These are phyloP conservation scores for Emydomyces testavorans DNA, from an alignment of 2,329 filamentous ascomycete species.

Conservation along the genomic window DNA sequence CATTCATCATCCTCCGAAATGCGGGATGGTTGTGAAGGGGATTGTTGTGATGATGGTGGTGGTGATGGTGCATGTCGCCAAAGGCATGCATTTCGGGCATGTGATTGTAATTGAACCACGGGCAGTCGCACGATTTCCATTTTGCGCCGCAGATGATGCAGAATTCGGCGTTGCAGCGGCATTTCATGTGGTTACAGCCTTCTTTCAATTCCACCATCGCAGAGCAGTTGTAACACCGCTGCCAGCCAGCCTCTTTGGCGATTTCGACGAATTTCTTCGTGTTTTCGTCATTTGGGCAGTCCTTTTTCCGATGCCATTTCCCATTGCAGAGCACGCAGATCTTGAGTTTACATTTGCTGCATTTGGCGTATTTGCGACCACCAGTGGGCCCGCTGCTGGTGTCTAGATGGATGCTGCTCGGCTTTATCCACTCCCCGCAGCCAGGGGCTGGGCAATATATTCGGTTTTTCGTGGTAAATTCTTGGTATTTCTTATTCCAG, in stretches of 20 bases:
- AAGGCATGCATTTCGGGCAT: no score
- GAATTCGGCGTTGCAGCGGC: slow-evolving; percentile 71
- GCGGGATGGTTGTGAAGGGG: no score
- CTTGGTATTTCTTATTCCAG: slow-evolving; percentile 72
- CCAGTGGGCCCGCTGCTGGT: slow-evolving; percentile 33
- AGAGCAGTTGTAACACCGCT: slow-evolving; percentile 66
- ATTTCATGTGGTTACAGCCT: slow-evolving; percentile 81
- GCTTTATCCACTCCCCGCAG: slow-evolving; percentile 72
- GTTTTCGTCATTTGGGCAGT: slow-evolving; percentile 51
- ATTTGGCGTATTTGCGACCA: slow-evolving; percentile 56
- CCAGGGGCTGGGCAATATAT: slow-evolving; percentile 63
- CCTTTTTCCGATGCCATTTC: slow-evolving; percentile 57
- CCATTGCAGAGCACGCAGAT: slow-evolving; percentile 64
- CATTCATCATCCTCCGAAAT: no score
- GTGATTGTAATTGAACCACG: slow-evolving; percentile 57
- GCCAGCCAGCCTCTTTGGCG: slow-evolving; percentile 62
- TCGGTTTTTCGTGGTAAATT: slow-evolving; percentile 61
- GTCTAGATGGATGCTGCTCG: slow-evolving; percentile 52
- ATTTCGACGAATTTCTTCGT: slow-evolving; percentile 43
- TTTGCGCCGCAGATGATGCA: slow-evolving; percentile 74
- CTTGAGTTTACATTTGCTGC: slow-evolving; percentile 58
- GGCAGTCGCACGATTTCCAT: slow-evolving; percentile 76
- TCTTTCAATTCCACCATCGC: slow-evolving; percentile 67
- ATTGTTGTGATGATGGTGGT: no score
- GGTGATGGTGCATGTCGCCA: no score